A percentile compares a stretch with the other conserved stretches of the same genome.
phyloP scores from a whole-genome alignment of 331 rosid species.

The Arachis monticola region DNA sequence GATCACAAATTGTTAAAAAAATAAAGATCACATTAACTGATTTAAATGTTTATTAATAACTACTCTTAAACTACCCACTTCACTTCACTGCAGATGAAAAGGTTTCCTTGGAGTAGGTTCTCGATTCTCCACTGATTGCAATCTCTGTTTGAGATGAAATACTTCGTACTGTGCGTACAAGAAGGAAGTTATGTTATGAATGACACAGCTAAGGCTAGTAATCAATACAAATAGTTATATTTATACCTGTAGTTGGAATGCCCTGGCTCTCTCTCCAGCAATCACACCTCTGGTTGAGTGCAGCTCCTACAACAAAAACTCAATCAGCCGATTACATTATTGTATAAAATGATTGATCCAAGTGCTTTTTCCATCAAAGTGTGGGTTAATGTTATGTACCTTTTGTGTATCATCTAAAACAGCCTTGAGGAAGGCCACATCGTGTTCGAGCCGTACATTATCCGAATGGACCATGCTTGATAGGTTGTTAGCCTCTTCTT shows the following conservation, averaged over 20 bases:
- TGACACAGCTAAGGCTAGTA: neutral
- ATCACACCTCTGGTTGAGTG: slow-evolving; percentile 96
- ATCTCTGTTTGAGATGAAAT: slow-evolving; percentile 89
- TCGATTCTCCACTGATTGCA: slow-evolving; percentile 91
- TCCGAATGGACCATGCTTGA: slow-evolving; percentile 91
- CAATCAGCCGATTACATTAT: slow-evolving; percentile 26
- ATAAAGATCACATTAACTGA: no score
- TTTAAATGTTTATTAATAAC: no score
- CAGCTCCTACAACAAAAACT: slow-evolving; percentile 67
- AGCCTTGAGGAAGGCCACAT: slow-evolving; percentile 98
- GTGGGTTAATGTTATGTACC: slow-evolving; percentile 47
- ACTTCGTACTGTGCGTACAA: slow-evolving; percentile 71
- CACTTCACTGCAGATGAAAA: slow-evolving; percentile 62
- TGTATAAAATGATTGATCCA: neutral
- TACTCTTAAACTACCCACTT: no score
- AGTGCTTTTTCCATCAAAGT: neutral
- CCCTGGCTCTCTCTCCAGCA: slow-evolving; percentile 86
- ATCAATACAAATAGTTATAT: slow-evolving; percentile 5
- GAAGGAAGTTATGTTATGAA: no score
- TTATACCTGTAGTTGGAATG: slow-evolving; percentile 90
- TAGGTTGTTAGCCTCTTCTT: slow-evolving; percentile 84
- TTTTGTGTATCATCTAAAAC: slow-evolving; percentile 94
- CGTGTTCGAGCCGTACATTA: slow-evolving; percentile 95
- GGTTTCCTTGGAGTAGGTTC: slow-evolving; percentile 92
- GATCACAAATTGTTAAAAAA: no score